These are phyloP conservation scores for Cercis canadensis DNA, from an alignment of 306 rosid genomes.

Conservation along the genomic window DNA sequence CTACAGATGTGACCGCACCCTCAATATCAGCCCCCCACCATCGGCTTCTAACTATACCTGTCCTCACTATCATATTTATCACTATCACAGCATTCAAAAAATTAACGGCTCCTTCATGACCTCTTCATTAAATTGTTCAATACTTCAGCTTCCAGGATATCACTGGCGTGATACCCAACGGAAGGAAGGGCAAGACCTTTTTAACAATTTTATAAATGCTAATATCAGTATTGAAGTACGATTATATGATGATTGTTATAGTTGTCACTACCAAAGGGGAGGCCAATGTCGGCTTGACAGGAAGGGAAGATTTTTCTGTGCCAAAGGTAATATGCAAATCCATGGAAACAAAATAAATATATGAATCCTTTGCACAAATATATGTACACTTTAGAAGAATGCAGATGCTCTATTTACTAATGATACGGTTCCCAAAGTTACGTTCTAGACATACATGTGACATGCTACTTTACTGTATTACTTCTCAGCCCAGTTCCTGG, in stretches of 20 bases:
- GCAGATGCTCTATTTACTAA: too few relatives aligned
- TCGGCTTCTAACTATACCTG: neutral
- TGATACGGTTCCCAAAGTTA: too few relatives aligned
- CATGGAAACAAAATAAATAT: too few relatives aligned
- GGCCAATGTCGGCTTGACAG: conserved; percentile 33
- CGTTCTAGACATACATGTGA: too few relatives aligned
- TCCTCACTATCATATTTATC: neutral
- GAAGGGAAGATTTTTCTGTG: conserved; percentile 8
- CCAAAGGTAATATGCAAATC: conserved; percentile 24
- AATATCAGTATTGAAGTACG: neutral
- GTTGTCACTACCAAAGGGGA: conserved; percentile 17
- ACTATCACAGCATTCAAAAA: neutral
- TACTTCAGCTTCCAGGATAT: conserved; percentile 44
- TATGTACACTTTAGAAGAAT: too few relatives aligned
- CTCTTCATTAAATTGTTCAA: conserved; percentile 37
- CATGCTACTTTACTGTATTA: too few relatives aligned
- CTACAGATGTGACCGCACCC: conserved; percentile 38
- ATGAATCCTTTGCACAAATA: too few relatives aligned
- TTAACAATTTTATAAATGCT: conserved; percentile 19
- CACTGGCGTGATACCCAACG: neutral
- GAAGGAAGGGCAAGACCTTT: neutral
- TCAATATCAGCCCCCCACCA: neutral
- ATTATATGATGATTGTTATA: conserved; percentile 22
- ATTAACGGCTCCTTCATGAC: neutral
- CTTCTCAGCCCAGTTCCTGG: too few relatives aligned